These are phyloP conservation scores for Penicillium frequentans DNA, from an alignment of 2,329 filamentous ascomycete genomes.

Conservation along the genomic window DNA sequence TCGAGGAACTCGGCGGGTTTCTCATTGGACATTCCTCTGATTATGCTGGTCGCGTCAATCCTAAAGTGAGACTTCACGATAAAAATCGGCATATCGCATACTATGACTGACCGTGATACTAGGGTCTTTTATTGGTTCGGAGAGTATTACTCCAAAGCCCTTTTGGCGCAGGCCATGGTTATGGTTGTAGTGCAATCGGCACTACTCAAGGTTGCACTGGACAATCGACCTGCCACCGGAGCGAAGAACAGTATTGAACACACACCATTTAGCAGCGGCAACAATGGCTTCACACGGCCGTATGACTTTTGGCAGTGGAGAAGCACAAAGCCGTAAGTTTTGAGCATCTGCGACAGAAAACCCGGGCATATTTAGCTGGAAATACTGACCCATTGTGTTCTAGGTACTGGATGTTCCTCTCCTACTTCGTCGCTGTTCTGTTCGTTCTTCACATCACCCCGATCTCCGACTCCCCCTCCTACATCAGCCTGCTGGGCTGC, in stretches of 20 bases:
- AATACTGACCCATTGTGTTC: slow-evolving; percentile 7
- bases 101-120: neutral
- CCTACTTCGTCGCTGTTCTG: slow-evolving; percentile 52
- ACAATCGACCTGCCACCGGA: slow-evolving; percentile 51
- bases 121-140: slow-evolving; percentile 68
- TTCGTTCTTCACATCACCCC: slow-evolving; percentile 55
- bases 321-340: slow-evolving; percentile 50
- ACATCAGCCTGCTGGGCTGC: slow-evolving; percentile 47
- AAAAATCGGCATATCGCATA: neutral
- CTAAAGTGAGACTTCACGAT: slow-evolving; percentile 51
- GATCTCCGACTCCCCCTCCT: slow-evolving; percentile 42
- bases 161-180: slow-evolving; percentile 60
- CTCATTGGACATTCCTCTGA: slow-evolving; percentile 65
- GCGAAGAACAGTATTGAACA: slow-evolving; percentile 41
- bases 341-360: neutral
- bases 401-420: slow-evolving; percentile 60
- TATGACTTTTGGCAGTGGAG: slow-evolving; percentile 67
- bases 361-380: neutral
- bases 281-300: slow-evolving; percentile 45
- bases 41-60: slow-evolving; percentile 66
- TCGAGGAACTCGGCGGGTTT: slow-evolving; percentile 62
- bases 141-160: slow-evolving; percentile 58
- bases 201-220: slow-evolving; percentile 61
- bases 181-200: slow-evolving; percentile 61
- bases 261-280: slow-evolving; percentile 39